Evolutionary conservation across 208 protist genomes (phyloP).

Genomic region (Wallacemonas collosoma): DNA sequence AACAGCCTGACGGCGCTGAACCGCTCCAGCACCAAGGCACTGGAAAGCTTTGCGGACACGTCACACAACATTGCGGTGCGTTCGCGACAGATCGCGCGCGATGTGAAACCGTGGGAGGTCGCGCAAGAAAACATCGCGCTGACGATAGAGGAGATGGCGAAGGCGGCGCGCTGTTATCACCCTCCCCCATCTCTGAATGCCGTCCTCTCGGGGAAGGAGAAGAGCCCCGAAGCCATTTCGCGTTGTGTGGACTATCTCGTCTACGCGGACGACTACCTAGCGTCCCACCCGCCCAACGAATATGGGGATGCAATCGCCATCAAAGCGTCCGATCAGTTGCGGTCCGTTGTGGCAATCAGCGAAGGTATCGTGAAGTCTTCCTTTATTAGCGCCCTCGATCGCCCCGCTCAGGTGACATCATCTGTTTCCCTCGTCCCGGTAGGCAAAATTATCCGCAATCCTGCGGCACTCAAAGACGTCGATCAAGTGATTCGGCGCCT

Average conservation of each 20-base stretch:
- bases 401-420: constrained; percentile 13
- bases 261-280: constrained; percentile 82
- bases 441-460: constrained; percentile 56
- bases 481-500: constrained; percentile 71
- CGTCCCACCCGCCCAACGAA: constrained; percentile 64
- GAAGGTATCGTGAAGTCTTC: constrained; percentile 67
- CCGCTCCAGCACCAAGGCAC: constrained; percentile 57
- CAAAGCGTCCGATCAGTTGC: constrained; percentile 48
- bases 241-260: constrained; percentile 87
- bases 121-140: constrained; percentile 85
- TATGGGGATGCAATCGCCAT: constrained; percentile 55
- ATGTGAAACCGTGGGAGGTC: constrained; percentile 86
- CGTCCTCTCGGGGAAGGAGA: constrained; percentile 66
- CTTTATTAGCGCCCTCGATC: constrained; percentile 71
- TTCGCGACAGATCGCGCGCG: constrained; percentile 63
- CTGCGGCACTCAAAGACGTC: constrained; percentile 56
- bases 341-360: constrained; percentile 58
- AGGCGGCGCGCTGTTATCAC: constrained; percentile 85
- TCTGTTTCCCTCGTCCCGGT: not conserved
- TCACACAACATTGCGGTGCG: constrained; percentile 69
- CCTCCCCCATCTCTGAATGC: constrained; percentile 63
- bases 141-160: constrained; percentile 86
- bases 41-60: constrained; percentile 85
- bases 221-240: constrained; percentile 52
- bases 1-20: constrained; percentile 70